Evolutionary conservation across 371 early-diverging fungal genomes (phyloP), one percentile per base, ranked within the genome.

Genomic region (Syncephalastrum monosporum): DNA sequence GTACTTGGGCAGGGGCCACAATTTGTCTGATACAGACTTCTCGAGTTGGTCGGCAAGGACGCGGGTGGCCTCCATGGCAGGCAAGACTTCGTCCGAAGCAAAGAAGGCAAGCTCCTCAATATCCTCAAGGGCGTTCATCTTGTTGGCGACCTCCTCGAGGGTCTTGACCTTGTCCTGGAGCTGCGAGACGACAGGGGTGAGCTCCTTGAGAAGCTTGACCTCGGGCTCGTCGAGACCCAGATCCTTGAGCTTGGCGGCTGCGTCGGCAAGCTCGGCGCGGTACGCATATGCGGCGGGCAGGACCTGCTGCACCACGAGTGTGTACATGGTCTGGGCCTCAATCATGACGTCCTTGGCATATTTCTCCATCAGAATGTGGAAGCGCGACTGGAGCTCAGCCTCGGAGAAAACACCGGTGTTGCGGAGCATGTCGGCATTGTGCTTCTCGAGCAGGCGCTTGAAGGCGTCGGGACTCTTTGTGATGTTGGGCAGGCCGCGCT

Each of bases 1-100:
- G 88, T 96, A 96, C 82, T 93, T 95, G 80, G 98, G 98, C 78
- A 91, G 83, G 45, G 95, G 93, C 92, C 95, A 98, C 75, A 77
- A 80, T 84, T 90, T 93, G 82, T 96, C 96, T 23, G 91, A 85
- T 17, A 92, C 85, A 25, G 85, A 60, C 44, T 75, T 67, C 77
- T 98, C 97, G 47, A 97, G 77, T 24, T 64, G 68, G 61, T 98
- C 97, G 43, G 91, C 86, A 27, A 76, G 73, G 8, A 58, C 68
- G 63, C 98, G 89, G 53, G 89, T 84, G 14, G 68, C 66, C 54
- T 88, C 84, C 82, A 98, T 87, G 51, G 82, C 72, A 14, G 88
- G 87, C 17, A 87, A 61, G 15, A 98, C 71, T 51, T 77, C 60
- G 15, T 72, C 68, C 53, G 79, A 71, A 47, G 89, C 90, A 42